Evolutionary conservation across 1,284 basidiomycete species (phyloP).

Genomic region (Meira miltonrushii): DNA sequence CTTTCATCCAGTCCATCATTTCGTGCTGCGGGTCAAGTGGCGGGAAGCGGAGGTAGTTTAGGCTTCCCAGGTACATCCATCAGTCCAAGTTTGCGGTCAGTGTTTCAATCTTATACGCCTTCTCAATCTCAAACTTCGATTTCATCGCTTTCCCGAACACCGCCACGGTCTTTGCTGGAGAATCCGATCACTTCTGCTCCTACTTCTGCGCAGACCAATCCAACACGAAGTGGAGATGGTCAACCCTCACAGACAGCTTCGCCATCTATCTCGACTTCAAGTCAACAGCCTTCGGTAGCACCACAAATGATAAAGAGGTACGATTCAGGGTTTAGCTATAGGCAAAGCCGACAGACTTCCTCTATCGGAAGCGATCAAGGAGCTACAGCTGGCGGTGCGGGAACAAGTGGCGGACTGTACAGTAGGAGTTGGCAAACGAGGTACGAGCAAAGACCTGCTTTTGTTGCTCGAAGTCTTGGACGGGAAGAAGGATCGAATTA

Average conservation of each 20-base stretch:
- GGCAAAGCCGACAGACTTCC: slow-evolving; percentile 18
- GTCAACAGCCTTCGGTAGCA: slow-evolving; percentile 10
- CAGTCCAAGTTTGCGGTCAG: slow-evolving; percentile 23
- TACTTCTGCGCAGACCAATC: not conserved
- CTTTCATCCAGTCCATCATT: slow-evolving; percentile 10
- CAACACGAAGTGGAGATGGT: not conserved
- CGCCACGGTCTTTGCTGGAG: slow-evolving; percentile 18
- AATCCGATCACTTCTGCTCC: not conserved
- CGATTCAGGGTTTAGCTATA: slow-evolving; percentile 35
- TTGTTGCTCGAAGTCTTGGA: slow-evolving; percentile 7
- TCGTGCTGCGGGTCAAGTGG: not conserved
- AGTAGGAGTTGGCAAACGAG: slow-evolving; percentile 34
- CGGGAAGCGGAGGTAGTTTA: slow-evolving; percentile 15
- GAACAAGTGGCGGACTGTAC: slow-evolving; percentile 16
- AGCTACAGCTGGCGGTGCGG: slow-evolving; percentile 21
- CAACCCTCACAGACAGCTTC: not conserved
- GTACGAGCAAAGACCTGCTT: slow-evolving; percentile 33
- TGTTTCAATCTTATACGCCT: slow-evolving; percentile 35
- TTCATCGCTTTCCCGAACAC: slow-evolving; percentile 20
- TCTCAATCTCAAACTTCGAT: slow-evolving; percentile 20
- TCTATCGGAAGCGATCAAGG: slow-evolving; percentile 18
- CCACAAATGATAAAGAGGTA: slow-evolving; percentile 44
- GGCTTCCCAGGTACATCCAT: slow-evolving; percentile 10
- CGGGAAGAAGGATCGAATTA: slow-evolving; percentile 3
- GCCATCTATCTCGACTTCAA: not conserved